These are phyloP conservation scores for Pyrenophora teres DNA, from an alignment of 2,329 filamentous ascomycete genomes.

Conservation along the genomic window DNA sequence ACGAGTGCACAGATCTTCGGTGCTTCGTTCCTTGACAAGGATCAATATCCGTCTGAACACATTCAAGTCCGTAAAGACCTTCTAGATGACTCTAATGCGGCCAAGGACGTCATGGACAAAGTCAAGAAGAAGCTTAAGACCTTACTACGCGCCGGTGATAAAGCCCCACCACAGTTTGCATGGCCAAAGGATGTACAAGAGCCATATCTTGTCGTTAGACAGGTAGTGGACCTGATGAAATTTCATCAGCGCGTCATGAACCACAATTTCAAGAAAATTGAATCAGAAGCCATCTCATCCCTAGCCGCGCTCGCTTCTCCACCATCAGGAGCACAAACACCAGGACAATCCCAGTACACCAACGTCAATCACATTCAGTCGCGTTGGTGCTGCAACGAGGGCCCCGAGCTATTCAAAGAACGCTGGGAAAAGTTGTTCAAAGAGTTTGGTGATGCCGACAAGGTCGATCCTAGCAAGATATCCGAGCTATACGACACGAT, in stretches of 20 bases:
- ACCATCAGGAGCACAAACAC: slow-evolving; percentile 41
- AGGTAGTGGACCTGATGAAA: slow-evolving; percentile 95
- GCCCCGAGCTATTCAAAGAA: slow-evolving; percentile 91
- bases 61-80: slow-evolving; percentile 93
- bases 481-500: slow-evolving; percentile 98
- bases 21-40: slow-evolving; percentile 82
- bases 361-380: slow-evolving; percentile 68
- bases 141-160: slow-evolving; percentile 86
- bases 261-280: slow-evolving; percentile 84
- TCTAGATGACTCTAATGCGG: slow-evolving; percentile 95
- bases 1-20: slow-evolving; percentile 98
- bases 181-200: slow-evolving; percentile 95
- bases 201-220: slow-evolving; percentile 87
- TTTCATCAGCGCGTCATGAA: slow-evolving; percentile 96
- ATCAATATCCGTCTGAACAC: slow-evolving; percentile 82
- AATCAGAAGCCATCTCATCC: slow-evolving; percentile 67
- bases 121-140: slow-evolving; percentile 99
- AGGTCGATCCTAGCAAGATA: slow-evolving; percentile 98
- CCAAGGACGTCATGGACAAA: slow-evolving; percentile 99
- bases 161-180: slow-evolving; percentile 93
- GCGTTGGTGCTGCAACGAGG: slow-evolving; percentile 95
- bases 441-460: slow-evolving; percentile 95
- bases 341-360: slow-evolving; percentile 45
- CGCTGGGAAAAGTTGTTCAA: slow-evolving; percentile 98
- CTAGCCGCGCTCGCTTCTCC: slow-evolving; percentile 53